These are phyloP conservation scores for Dictyostelium discoideum DNA, from an alignment of 78 protist genomes.

Conservation along the genomic window dicty_2.7 NC_007089.4:1255501-1256000, in stretches of 20 bases:
- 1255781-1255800: constrained; percentile 60
- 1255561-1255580: constrained; percentile 81
- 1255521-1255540: constrained; percentile 63
- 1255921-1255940: constrained; percentile 81
- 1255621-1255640: constrained; percentile 18
- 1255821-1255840: constrained; percentile 94
- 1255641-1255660: constrained; percentile 70
- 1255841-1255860: constrained; percentile 47
- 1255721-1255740: constrained; percentile 42
- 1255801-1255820: constrained; percentile 93
- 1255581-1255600: constrained; percentile 94
- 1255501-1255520: constrained; percentile 94
- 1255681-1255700: constrained; percentile 67
- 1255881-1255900: constrained; percentile 93
- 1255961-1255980: constrained; percentile 93
- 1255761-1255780: constrained; percentile 23
- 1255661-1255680: constrained; percentile 80
- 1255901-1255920: constrained; percentile 95
- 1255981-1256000: constrained; percentile 83
- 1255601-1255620: constrained; percentile 80
- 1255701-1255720: constrained; percentile 65
- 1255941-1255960: constrained; percentile 89
- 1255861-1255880: constrained; percentile 83
- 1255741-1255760: background rate
- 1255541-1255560: constrained; percentile 89